Evolutionary conservation across 768 basidiomycete genomes (phyloP), one percentile per base, ranked within the genome.

Genomic region (Leccinum subtestaceum): DNA sequence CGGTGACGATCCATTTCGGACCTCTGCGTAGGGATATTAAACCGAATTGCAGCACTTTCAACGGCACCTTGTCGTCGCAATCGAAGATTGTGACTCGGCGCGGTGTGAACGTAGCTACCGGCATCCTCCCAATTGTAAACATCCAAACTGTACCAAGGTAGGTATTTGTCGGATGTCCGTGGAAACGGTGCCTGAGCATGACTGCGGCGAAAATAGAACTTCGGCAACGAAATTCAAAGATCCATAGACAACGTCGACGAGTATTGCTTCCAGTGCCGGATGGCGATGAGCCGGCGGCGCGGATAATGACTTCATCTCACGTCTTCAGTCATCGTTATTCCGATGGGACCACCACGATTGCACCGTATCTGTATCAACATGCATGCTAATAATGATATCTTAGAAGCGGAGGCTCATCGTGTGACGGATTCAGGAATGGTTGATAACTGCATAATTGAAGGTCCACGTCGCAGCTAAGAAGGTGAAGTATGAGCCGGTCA

Each of bases 231-330:
- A 60, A 80, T 91, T 57, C 84, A 91, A 67, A 79, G 80, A 60
- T 83, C 86, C 66, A 70, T 89, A 59, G 89, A 91, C 74, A 77
- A 76, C 45, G 87, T 89, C 64, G 81, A 89, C 65, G 87, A 90
- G 54, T 85, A 77, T 59, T 91, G 89, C 70, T 85, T 81, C 65
- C 81, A 83, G 49, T 91, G 89, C 71, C 82, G 84, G 38, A 81
- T 85, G 57, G 86, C 87, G 10, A 78, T 77, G 47, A 75, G 73
- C 29, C 75, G 75, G 17, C 70, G 67, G 51, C 68, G 55, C 23
- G 62, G 58, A 72, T 52, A 36, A 55, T 45, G 15, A 12, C 25
- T 23, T 56, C 58, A 32, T 40, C 19, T 53, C 45, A 31, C 38
- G 36, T 32, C 57, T 53, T 52, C 47, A 55, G 47, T 60, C 40